These are phyloP conservation scores for Aegilops bicornis DNA, from an alignment of 176 grass and related monocot genomes.

Conservation along the genomic window DNA sequence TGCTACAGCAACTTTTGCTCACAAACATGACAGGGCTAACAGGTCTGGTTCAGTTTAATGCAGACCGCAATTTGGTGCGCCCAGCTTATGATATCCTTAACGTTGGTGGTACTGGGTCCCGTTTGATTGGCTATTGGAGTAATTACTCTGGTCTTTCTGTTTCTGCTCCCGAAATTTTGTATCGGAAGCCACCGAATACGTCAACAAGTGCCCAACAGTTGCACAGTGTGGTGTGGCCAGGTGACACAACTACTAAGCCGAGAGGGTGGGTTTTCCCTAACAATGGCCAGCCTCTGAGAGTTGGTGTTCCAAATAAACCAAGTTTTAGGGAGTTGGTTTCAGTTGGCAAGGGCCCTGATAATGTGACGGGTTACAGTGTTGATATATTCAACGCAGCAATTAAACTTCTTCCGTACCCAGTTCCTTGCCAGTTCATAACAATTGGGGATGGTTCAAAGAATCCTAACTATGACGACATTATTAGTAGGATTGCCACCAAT, in stretches of 20 bases:
- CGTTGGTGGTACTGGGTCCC: constrained; percentile 36
- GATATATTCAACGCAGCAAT: constrained; percentile 76
- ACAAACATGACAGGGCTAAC: constrained; percentile 77
- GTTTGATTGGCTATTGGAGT: constrained; percentile 76
- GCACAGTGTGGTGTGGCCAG: constrained; percentile 64
- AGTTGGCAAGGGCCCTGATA: constrained; percentile 34
- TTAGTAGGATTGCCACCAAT: constrained; percentile 62
- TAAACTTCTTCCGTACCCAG: constrained; percentile 70
- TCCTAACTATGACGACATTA: constrained; percentile 60
- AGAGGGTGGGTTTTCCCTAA: constrained; percentile 79
- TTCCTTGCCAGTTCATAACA: constrained; percentile 60
- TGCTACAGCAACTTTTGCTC: constrained; percentile 63
- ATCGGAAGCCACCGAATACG: constrained; percentile 55
- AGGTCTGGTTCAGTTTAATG: constrained; percentile 57
- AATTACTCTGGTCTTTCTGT: constrained; percentile 74
- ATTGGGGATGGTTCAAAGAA: constrained; percentile 66
- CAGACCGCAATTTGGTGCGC: constrained; percentile 53
- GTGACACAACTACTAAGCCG: constrained; percentile 37
- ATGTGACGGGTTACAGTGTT: constrained; percentile 63
- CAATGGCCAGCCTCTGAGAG: constrained; percentile 64
- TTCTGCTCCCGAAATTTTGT: constrained; percentile 60
- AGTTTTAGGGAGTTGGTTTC: constrained; percentile 82
- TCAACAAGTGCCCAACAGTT: constrained; percentile 45
- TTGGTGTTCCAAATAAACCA: constrained; percentile 74
- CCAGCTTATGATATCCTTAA: constrained; percentile 83